Percentiles rank a stretch among this genome's conserved stretches.
These are phyloP conservation scores for Tephrocybe sp. DNA, from an alignment of 768 basidiomycete genomes.

Conservation along the genomic window DNA sequence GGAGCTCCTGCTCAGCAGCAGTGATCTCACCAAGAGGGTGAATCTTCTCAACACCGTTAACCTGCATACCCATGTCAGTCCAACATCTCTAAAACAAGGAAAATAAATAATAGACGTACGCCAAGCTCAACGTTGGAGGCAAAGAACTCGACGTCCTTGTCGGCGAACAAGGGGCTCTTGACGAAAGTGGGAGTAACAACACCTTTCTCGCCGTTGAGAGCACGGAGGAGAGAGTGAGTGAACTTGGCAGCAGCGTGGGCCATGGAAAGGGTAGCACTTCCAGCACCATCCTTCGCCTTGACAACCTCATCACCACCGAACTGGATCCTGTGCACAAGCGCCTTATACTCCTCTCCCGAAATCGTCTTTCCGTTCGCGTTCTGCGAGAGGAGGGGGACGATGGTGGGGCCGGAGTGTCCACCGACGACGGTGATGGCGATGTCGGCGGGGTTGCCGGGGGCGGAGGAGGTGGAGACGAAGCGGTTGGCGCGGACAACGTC, in stretches of 20 bases:
- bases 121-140: conserved; percentile 93
- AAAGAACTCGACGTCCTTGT: conserved; percentile 92
- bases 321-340: conserved; percentile 91
- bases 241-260: conserved; percentile 94
- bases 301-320: conserved; percentile 99
- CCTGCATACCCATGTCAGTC: conserved; percentile 31
- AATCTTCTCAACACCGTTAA: conserved; percentile 91
- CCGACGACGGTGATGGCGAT: conserved; percentile 84
- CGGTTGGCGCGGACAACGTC: conserved; percentile 96
- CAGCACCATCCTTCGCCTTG: conserved; percentile 94
- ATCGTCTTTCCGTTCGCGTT: conserved; percentile 65
- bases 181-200: conserved; percentile 86
- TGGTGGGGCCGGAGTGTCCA: conserved; percentile 96
- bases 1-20: conserved; percentile 78
- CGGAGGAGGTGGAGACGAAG: conserved; percentile 75
- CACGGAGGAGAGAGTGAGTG: conserved; percentile 76
- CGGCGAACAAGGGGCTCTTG: conserved; percentile 80
- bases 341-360: conserved; percentile 68
- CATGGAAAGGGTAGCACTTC: conserved; percentile 94
- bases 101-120: conserved; percentile 46
- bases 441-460: conserved; percentile 55
- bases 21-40: conserved; percentile 78
- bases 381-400: conserved; percentile 94
- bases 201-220: conserved; percentile 85
- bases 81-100: not conserved